These are phyloP conservation scores for Aureobasidium sp. DNA, from an alignment of 2,329 filamentous ascomycete species.

Conservation along the genomic window DNA sequence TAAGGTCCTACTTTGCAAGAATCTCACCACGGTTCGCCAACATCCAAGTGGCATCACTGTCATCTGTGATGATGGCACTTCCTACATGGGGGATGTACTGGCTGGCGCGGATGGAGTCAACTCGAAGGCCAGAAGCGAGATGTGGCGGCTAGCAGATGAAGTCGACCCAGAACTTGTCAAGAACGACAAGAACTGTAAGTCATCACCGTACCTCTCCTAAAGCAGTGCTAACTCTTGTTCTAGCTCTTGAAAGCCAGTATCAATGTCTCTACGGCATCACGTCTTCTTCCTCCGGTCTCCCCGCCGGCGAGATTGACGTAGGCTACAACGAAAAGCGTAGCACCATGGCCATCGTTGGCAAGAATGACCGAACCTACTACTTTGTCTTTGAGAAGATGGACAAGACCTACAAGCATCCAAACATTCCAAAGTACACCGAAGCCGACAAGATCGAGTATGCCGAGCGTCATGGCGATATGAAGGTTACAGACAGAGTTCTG, in stretches of 20 bases:
- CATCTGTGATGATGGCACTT: slow-evolving; percentile 9
- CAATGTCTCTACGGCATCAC: slow-evolving; percentile 35
- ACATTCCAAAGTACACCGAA: slow-evolving; percentile 29
- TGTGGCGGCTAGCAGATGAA: slow-evolving; percentile 20
- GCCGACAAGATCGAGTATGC: slow-evolving; percentile 27
- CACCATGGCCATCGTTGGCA: slow-evolving; percentile 25
- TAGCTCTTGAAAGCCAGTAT: slow-evolving; percentile 21
- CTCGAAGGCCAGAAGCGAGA: slow-evolving; percentile 19
- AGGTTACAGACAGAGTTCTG: slow-evolving; percentile 21
- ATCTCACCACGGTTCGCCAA: slow-evolving; percentile 3
- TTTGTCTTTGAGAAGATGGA: slow-evolving; percentile 29
- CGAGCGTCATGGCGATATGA: slow-evolving; percentile 19
- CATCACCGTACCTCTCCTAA: neutral
- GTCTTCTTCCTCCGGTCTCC: slow-evolving; percentile 19
- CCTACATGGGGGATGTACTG: slow-evolving; percentile 22
- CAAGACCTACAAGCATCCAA: slow-evolving; percentile 23
- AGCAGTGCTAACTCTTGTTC: slow-evolving; percentile 5
- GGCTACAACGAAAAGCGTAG: slow-evolving; percentile 19
- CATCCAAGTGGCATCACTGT: neutral
- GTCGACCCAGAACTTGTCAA: slow-evolving; percentile 16
- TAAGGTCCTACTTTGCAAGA: slow-evolving; percentile 13
- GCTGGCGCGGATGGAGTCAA: slow-evolving; percentile 25
- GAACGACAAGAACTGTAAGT: slow-evolving; percentile 16
- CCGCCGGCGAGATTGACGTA: slow-evolving; percentile 17
- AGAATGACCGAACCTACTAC: slow-evolving; percentile 29